Percentiles rank a stretch among this genome's conserved stretches.
These are phyloP conservation scores for Coniella lustricola DNA, from an alignment of 2,329 filamentous ascomycete genomes.

Conservation along the genomic window DNA sequence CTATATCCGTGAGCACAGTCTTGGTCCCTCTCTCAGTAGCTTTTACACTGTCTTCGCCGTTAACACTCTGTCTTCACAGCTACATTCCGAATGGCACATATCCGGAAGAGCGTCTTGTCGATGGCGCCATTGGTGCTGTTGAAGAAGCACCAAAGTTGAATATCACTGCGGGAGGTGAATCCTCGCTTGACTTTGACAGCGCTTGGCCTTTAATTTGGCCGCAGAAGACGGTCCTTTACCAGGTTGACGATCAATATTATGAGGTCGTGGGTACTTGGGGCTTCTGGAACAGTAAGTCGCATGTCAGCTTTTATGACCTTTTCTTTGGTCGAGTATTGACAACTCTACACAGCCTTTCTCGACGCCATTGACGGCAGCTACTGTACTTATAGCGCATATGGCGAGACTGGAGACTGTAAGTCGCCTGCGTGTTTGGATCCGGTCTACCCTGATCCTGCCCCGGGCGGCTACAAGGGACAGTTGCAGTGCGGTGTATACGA, in stretches of 20 bases:
- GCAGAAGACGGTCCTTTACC: slow-evolving; percentile 31
- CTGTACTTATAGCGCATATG: slow-evolving; percentile 37
- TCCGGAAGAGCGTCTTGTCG: slow-evolving; percentile 19
- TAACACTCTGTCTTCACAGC: too few species aligned
- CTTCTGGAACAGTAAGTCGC: slow-evolving; percentile 4
- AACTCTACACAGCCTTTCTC: too few species aligned
- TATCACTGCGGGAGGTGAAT: slow-evolving; percentile 23
- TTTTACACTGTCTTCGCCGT: too few species aligned
- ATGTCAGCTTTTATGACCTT: neutral
- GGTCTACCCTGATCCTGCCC: slow-evolving; percentile 36
- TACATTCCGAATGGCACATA: slow-evolving; percentile 22
- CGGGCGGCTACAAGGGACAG: slow-evolving; percentile 41
- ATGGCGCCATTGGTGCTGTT: slow-evolving; percentile 19
- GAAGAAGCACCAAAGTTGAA: neutral
- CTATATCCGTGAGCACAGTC: neutral
- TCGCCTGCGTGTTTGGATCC: slow-evolving; percentile 38
- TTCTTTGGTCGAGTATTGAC: too few species aligned
- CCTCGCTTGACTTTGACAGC: slow-evolving; percentile 41
- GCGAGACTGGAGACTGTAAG: slow-evolving; percentile 34
- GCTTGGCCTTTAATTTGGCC: slow-evolving; percentile 43
- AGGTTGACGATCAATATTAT: slow-evolving; percentile 24
- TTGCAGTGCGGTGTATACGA: slow-evolving; percentile 28
- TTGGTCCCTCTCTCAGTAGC: too few species aligned
- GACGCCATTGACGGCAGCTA: neutral
- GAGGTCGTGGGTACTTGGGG: slow-evolving; percentile 16